Percentiles rank a stretch among this genome's conserved stretches.
Conservation (phyloP, 768 basidiomycete species). For the Lactifluus hygrophoroides region DNA sequence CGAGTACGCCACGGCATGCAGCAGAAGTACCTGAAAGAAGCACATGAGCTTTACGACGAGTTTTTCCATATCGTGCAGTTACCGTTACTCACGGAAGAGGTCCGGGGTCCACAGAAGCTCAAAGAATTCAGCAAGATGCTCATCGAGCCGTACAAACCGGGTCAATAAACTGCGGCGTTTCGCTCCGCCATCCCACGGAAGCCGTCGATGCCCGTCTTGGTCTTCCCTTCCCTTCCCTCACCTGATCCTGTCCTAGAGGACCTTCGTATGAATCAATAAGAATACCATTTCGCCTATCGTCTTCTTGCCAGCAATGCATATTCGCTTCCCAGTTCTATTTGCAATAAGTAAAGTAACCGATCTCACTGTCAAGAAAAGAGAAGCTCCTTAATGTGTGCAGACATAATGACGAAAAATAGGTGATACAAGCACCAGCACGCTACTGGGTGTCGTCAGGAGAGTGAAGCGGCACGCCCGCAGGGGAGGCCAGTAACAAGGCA, state of each 20-base stretch:
- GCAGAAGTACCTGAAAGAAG: slow-evolving; percentile 94
- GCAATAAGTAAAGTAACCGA: neutral
- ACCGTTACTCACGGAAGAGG: slow-evolving; percentile 93
- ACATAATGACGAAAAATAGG: neutral
- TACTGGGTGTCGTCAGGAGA: neutral
- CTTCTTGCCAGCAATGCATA: too few relatives aligned
- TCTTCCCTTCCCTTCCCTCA: neutral
- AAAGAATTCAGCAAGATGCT: slow-evolving; percentile 91
- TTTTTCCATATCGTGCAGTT: slow-evolving; percentile 96
- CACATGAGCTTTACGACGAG: slow-evolving; percentile 94
- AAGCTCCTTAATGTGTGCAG: neutral
- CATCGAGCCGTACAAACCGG: slow-evolving; percentile 65
- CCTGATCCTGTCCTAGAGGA: too few relatives aligned
- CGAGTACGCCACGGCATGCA: slow-evolving; percentile 94
- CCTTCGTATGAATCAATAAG: neutral
- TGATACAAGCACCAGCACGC: slow-evolving; percentile 11
- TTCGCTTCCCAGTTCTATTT: neutral
- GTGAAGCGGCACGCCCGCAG: too few relatives aligned
- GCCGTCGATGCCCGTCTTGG: neutral
- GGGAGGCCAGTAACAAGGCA: too few relatives aligned
- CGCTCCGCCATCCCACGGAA: neutral
- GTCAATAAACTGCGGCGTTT: neutral
- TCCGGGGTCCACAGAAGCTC: slow-evolving; percentile 89
- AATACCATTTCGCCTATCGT: neutral
- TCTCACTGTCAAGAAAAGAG: neutral